Percentiles rank a stretch among this genome's conserved stretches.
These are phyloP conservation scores for Eucalyptus camaldulensis DNA, from an alignment of 345 rosid species.

Conservation along the genomic window DNA sequence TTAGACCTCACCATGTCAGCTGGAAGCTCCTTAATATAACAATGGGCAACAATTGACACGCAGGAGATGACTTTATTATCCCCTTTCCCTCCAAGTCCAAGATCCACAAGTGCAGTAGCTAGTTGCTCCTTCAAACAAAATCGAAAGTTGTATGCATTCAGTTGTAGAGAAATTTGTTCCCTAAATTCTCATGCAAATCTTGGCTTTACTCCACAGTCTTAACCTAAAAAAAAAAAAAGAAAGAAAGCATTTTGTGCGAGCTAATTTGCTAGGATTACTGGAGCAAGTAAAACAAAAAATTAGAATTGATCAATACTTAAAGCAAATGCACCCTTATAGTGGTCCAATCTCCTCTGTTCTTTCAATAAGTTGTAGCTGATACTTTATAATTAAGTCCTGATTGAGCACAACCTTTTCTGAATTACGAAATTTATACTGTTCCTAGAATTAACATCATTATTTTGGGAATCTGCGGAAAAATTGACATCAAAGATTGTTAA, in stretches of 20 bases:
- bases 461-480: neutral
- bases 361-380: neutral
- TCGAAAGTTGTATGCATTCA: neutral
- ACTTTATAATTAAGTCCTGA: neutral
- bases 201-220: neutral
- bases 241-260: neutral
- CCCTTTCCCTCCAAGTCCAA: slow-evolving; percentile 54
- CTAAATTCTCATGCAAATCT: neutral
- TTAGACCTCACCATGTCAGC: slow-evolving; percentile 38
- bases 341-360: neutral
- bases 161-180: neutral
- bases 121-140: slow-evolving; percentile 30
- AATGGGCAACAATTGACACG: slow-evolving; percentile 67
- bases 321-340: neutral
- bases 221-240: neutral
- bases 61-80: slow-evolving; percentile 22
- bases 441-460: neutral
- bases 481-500: neutral
- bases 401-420: neutral
- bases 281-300: neutral
- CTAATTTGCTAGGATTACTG: neutral
- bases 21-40: slow-evolving; percentile 75
- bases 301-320: neutral
- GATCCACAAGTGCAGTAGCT: slow-evolving; percentile 33
- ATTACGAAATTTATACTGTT: neutral